Percentiles rank a stretch among this genome's conserved stretches.
These are phyloP conservation scores for Lasiosphaeriaceae sp. DNA, from an alignment of 495 filamentous ascomycete species.

Conservation along the genomic window DNA sequence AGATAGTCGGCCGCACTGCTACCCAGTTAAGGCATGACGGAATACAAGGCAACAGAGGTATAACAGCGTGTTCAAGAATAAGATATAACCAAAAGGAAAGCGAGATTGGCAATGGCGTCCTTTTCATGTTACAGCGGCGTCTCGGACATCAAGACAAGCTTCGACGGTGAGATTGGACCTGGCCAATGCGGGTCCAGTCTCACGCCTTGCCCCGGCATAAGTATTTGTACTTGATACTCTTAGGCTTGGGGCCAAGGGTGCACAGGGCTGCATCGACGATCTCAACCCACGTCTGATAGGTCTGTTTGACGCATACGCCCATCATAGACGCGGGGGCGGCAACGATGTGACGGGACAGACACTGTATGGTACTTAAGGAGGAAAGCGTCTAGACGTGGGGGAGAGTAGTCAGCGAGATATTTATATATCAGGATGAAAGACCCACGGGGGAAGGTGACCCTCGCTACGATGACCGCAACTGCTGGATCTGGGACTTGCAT, in stretches of 20 bases:
- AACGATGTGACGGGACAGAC: constrained; percentile 6
- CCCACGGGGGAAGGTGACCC: not conserved
- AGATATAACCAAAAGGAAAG: too few species aligned
- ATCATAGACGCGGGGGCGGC: constrained; percentile 13
- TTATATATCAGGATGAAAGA: not conserved
- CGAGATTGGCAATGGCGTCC: not conserved
- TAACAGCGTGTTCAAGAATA: too few species aligned
- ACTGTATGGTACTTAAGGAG: not conserved
- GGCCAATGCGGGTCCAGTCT: constrained; percentile 22
- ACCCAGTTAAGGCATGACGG: too few species aligned
- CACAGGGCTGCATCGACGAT: constrained; percentile 14
- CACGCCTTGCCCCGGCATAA: constrained; percentile 1
- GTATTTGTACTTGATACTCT: constrained; percentile 17
- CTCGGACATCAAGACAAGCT: too few species aligned
- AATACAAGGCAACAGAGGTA: too few species aligned
- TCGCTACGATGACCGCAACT: constrained; percentile 1
- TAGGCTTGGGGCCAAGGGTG: not conserved
- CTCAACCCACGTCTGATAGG: constrained; percentile 13
- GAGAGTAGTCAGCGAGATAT: not conserved
- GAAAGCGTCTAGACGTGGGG: not conserved
- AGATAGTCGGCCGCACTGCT: too few species aligned
- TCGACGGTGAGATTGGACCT: constrained; percentile 25
- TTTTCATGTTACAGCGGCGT: not conserved
- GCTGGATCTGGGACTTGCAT: constrained; percentile 1
- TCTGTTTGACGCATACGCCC: constrained; percentile 19